A percentile compares a stretch with the other conserved stretches of the same genome.
Evolutionary conservation across 345 rosid species (phyloP).

Genomic region (Moricandia moricandioides): DNA sequence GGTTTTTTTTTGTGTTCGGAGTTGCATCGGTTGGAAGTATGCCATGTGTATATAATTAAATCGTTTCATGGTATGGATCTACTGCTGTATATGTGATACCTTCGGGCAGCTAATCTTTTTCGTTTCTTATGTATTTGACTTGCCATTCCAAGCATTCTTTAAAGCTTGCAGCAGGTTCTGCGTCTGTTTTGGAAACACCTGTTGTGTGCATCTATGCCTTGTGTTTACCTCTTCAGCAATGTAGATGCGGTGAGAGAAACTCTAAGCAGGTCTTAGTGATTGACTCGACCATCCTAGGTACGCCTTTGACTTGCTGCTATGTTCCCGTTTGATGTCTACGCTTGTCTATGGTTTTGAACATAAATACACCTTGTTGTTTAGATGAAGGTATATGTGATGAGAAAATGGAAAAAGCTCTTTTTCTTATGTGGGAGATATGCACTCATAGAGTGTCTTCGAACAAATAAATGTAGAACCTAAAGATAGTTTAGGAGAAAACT

Average conservation of each 20-base stretch:
- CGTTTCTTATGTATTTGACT: background rate
- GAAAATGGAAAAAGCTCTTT: background rate
- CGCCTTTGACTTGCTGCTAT: background rate
- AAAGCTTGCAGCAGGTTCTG: background rate
- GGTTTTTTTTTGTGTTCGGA: constrained; percentile 6
- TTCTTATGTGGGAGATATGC: background rate
- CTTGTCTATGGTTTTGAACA: background rate
- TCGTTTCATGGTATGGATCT: constrained; percentile 29
- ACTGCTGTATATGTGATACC: background rate
- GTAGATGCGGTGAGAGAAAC: constrained; percentile 4
- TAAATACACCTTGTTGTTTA: background rate
- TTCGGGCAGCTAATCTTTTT: background rate
- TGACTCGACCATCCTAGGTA: background rate
- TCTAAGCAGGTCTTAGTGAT: background rate
- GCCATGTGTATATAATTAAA: constrained; percentile 21
- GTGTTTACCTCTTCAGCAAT: background rate
- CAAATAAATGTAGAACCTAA: background rate
- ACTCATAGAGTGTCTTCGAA: background rate
- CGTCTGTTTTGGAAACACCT: background rate
- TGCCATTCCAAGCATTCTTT: background rate
- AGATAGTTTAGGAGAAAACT: constrained; percentile 5
- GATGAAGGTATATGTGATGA: background rate
- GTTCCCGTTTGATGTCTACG: background rate
- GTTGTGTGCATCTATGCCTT: background rate
- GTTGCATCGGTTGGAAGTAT: constrained; percentile 5